Evolutionary conservation across 257 asterid species (phyloP), one percentile per base, ranked within the genome.

Genomic region (Primulina eburnea): DNA sequence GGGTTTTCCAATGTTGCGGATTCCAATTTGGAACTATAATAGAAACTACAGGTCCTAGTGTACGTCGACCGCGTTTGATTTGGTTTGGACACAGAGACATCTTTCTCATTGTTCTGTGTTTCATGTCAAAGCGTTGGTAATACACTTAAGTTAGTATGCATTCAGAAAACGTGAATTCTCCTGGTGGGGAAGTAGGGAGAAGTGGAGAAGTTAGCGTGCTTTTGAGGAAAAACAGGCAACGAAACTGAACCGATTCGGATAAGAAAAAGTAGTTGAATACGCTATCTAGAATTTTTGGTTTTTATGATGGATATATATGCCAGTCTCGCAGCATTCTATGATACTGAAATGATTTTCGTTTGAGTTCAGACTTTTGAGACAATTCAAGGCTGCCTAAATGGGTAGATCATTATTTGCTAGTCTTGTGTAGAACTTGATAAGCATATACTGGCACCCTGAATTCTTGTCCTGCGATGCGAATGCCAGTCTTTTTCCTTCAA

Each of bases 361-460:
- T 29, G 32, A 71, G 69, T 59, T 61, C 65, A 65, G 60, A 61
- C 43, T 33, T 17, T 68, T 28, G 73, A 71, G 71, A 58, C 52
- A 62, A 57, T 69, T 35, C 50, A 32, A 0, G 4, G 69, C 63
- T 53, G 68, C 60, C 18, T 4, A 20, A 21, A 65, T 8, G 65
- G 43, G 21, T 68, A 58, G 35, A 38, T 35, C 60, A 18, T 47
- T 33, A 18, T 52, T 63, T 58, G 7, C 14, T 33, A 9, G 53
- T 60, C 37, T 69, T 38, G 38, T 65, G 53, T 2, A 58, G 24
- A 60, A 69, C 64, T 58, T 56, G 28, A 52, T 2, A 65, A 60
- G 28, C 65, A 56, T 60, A 52, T 10, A 28, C 65, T 60, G 69
- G 53, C 38, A 40, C 68, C 59, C 62, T 34, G 35, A 68, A 65